Evolutionary conservation across 345 rosid genomes (phyloP).

Genomic region (Pugionium dolabratum): DNA sequence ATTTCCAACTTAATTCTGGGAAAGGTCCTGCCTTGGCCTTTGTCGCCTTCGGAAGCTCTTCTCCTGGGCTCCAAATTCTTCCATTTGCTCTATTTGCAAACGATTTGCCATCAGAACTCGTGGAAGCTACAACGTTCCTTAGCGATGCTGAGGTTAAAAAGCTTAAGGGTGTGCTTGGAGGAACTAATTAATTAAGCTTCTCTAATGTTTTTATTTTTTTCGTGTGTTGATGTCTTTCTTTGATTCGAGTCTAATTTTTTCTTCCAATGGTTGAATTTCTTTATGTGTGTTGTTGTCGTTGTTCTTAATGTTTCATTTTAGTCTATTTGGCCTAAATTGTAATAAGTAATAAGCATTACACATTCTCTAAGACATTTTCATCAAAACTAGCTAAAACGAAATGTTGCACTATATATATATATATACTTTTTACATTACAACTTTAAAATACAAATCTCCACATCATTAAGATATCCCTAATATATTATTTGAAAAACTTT

Average conservation of each 20-base stretch:
- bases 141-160: conserved; percentile 69
- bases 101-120: conserved; percentile 58
- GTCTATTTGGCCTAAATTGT: conserved; percentile 20
- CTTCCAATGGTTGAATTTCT: conserved; percentile 5
- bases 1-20: conserved; percentile 69
- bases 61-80: conserved; percentile 73
- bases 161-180: conserved; percentile 88
- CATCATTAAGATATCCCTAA: too few species aligned
- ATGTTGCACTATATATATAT: too few species aligned
- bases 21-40: conserved; percentile 48
- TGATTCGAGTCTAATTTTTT: conserved; percentile 17
- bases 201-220: not conserved
- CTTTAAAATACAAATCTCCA: too few species aligned
- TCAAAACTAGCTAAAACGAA: too few species aligned
- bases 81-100: conserved; percentile 69
- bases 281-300: not conserved
- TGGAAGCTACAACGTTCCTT: conserved; percentile 61
- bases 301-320: conserved; percentile 7
- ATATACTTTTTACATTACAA: too few species aligned
- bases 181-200: conserved; percentile 46
- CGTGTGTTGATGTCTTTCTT: conserved; percentile 8
- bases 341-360: conserved; percentile 25
- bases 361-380: too few species aligned
- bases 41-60: conserved; percentile 68
- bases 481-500: too few species aligned